These are phyloP conservation scores for Mycena rosella DNA, from an alignment of 768 basidiomycete species.

Conservation along the genomic window DNA sequence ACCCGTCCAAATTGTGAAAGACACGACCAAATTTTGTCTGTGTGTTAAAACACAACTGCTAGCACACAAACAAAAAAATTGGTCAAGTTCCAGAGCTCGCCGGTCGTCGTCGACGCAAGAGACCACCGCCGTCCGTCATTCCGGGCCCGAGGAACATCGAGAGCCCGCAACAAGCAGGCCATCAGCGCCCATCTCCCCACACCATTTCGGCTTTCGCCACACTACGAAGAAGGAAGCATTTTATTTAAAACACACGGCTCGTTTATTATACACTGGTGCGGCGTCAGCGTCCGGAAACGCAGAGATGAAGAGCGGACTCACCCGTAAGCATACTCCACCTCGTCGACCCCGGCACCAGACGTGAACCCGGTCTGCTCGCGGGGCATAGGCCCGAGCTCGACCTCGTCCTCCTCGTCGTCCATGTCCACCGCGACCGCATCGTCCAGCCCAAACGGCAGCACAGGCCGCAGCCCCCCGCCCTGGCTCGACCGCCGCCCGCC, in stretches of 20 bases:
- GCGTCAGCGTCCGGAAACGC: background rate
- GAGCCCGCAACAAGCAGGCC: background rate
- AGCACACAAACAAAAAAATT: background rate
- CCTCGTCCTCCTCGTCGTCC: constrained; percentile 81
- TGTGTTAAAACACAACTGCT: constrained; percentile 78
- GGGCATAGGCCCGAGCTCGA: constrained; percentile 81
- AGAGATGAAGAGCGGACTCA: constrained; percentile 50
- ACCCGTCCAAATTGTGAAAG: constrained; percentile 80
- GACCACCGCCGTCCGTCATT: too few relatives aligned
- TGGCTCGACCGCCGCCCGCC: constrained; percentile 86
- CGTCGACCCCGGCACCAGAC: constrained; percentile 86
- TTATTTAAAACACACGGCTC: background rate
- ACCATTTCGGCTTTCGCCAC: constrained; percentile 47
- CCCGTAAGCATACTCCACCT: constrained; percentile 93
- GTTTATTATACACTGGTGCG: constrained; percentile 1
- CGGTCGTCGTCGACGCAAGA: too few relatives aligned
- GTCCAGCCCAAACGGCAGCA: constrained; percentile 80
- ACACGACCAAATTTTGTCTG: too few relatives aligned
- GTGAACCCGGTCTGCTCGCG: constrained; percentile 81
- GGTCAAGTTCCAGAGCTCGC: too few relatives aligned
- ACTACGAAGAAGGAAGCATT: constrained; percentile 49
- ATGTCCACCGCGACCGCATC: constrained; percentile 78
- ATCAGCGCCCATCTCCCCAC: background rate
- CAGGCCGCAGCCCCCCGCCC: constrained; percentile 86
- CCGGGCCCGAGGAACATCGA: too few relatives aligned